phyloP scores from a whole-genome alignment of 768 basidiomycete genomes.

The Mycena capillaripes region DNA sequence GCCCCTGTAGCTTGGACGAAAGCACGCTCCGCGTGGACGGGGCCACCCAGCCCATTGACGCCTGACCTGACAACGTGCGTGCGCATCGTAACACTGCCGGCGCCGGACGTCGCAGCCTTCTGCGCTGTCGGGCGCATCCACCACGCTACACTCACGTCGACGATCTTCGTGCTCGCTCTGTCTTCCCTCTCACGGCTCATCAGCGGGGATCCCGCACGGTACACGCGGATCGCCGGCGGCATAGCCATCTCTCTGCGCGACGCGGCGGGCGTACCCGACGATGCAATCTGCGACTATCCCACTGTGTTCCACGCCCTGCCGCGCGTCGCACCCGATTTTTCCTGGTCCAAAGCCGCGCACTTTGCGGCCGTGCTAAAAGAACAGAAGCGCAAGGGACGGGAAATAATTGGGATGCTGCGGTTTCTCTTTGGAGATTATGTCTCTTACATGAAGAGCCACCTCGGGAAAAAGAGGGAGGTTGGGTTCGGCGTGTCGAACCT shows the following conservation, averaged over 20 bases:
- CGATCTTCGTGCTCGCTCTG: conserved; percentile 7
- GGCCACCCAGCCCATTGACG: not conserved
- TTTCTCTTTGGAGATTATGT: not conserved
- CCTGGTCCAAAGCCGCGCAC: not conserved
- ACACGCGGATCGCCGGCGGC: not conserved
- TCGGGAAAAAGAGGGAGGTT: conserved; percentile 17
- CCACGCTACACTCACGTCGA: conserved; percentile 24
- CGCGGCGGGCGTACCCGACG: conserved; percentile 5
- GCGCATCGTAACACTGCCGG: conserved; percentile 5
- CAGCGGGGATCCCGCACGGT: not conserved
- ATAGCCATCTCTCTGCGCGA: conserved; percentile 24
- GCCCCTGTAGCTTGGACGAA: conserved; percentile 21
- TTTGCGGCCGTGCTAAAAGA: not conserved
- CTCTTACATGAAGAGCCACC: not conserved
- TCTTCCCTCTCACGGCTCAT: conserved; percentile 14
- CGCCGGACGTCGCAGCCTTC: not conserved
- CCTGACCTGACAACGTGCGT: conserved; percentile 1
- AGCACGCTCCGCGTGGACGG: conserved; percentile 16
- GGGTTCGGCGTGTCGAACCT: conserved; percentile 20
- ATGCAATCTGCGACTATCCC: conserved; percentile 18
- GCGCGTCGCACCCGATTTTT: not conserved
- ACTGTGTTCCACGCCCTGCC: not conserved
- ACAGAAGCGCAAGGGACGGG: conserved; percentile 1
- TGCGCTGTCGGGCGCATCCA: conserved; percentile 19
- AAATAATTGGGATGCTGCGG: conserved; percentile 13